These are phyloP conservation scores for Kuraishia hungarica DNA, from an alignment of 805 yeast species.

Conservation along the genomic window DNA sequence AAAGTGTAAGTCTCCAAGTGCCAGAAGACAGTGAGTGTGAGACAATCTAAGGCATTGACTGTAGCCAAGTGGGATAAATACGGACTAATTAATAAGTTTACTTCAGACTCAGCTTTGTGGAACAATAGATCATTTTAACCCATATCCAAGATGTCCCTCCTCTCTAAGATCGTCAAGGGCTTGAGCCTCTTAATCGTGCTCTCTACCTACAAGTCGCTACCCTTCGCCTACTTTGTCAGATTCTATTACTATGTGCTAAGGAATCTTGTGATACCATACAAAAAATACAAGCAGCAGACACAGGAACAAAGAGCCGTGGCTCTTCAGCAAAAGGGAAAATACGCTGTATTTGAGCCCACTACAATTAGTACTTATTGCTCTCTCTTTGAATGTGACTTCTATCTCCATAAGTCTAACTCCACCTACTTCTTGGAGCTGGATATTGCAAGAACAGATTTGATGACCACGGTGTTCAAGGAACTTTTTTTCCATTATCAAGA, in stretches of 20 bases:
- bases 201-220: constrained; percentile 54
- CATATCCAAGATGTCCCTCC: background rate
- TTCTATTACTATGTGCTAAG: constrained; percentile 45
- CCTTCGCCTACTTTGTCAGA: constrained; percentile 56
- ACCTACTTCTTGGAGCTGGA: constrained; percentile 81
- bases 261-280: constrained; percentile 11
- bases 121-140: too few relatives aligned
- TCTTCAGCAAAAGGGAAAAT: constrained; percentile 6
- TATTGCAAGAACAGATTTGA: constrained; percentile 58
- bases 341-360: constrained; percentile 32
- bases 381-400: constrained; percentile 76
- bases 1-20: too few relatives aligned
- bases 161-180: background rate
- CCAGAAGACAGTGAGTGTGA: too few relatives aligned
- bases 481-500: constrained; percentile 38
- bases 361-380: constrained; percentile 50
- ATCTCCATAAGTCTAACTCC: constrained; percentile 80
- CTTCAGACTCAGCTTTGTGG: too few relatives aligned
- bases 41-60: too few relatives aligned
- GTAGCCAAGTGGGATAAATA: too few relatives aligned
- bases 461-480: constrained; percentile 49
- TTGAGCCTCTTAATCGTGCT: constrained; percentile 9
- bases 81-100: too few relatives aligned
- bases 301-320: constrained; percentile 22
- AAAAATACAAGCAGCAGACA: constrained; percentile 7